Base-by-base conservation (phyloP, 768 basidiomycete genomes). In the Tylopilus cervinicoccineus region DNA sequence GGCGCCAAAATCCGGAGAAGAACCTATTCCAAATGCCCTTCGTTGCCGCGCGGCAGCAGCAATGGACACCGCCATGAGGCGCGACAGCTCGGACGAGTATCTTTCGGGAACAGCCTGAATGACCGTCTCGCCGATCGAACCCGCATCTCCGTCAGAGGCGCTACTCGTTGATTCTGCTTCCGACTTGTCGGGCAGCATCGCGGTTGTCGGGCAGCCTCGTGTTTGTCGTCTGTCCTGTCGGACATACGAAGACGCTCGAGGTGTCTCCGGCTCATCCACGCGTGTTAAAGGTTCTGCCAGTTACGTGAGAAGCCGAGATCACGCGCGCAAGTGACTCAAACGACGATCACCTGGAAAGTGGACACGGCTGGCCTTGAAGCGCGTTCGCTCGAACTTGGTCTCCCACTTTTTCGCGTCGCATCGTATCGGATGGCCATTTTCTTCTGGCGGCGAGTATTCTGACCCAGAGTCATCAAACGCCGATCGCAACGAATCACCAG, bases 1-100 rank as follows among this genome's bases (percentile, higher is more conserved):
- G 7, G 48, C 33, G 12, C 27, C 47, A 16, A 48, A 28, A 24
- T 48, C 51, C 9, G 68, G 65, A 4, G 77, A 76, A 3, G 73
- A 66, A 5, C 71, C 72, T 38, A 81, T 76, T 6, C 80, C 80
- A 53, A 79, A 75, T n/a, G 74, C 77, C 51, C 68, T 67, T 36
- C 75, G 66, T 53, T 79, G 75, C 13, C 72, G 70, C 36, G 72
- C 72, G 27, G 76, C 74, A 14, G 71, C 71, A 2, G 64, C 66
- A 17, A 61, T 56, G 14, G 59, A 70, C 12, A 34, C 57, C 26
- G 47, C 62, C 56, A 55, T 59, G 38, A 66, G 54, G 8, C 59
- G 56, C 14, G 61, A 59, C 9, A 66, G 28, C 22, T 65, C 64
- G 20, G 66, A 65, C 23, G 64, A 65, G 36, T 58, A 61, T 34